Base-by-base conservation (phyloP, 202 grass and related monocot species). In the Carex sylvatica region DNA sequence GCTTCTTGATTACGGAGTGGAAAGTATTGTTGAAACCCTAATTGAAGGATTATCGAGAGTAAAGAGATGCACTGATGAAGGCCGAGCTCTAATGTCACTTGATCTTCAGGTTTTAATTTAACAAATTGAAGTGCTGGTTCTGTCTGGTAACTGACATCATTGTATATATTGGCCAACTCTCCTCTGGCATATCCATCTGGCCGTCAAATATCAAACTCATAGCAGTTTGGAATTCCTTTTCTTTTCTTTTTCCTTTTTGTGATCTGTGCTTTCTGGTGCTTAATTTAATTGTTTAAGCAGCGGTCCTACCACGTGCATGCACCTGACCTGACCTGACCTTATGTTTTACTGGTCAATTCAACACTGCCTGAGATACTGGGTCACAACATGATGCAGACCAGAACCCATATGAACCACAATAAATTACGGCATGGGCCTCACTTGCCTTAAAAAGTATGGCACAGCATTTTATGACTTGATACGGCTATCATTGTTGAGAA, bases 1-100 rank as follows among this genome's bases (percentile, higher is more conserved):
- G 54, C 84, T 99, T 80, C 74, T 99, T 74, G 85, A 93, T 66
- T 94, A 96, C 64, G 97, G 97, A 84, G 81, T 94, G 85, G 93
- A 99, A 80, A 89, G 89, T 83, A 69, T 94, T 4, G 88, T 89
- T 8, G 97, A 99, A 88, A 88, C 88, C 73, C 81, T 99, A 80
- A 89, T 96, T 58, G 97, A 99, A 94, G 97, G 97, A 56, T 88
- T 99, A 65, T 96, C 97, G 20, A 92, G 97, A 86, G 89, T 99
- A 71, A 99, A 93, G 83, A 88, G 88, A 88, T 99, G 97, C 88
- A 93, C 89, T 11, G 97, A 99, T 82, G 97, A 96, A 92, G 93
- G 97, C 3, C 89, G 97, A 82, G 97, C 89, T 80, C 85, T 99
- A 83, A 99, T 99, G 97, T 99, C 91, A 65, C 89, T 99, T 74